Percentiles rank a stretch among this genome's conserved stretches.
Conservation (phyloP, 768 basidiomycete species). For the Kwoniella sp. region DNA sequence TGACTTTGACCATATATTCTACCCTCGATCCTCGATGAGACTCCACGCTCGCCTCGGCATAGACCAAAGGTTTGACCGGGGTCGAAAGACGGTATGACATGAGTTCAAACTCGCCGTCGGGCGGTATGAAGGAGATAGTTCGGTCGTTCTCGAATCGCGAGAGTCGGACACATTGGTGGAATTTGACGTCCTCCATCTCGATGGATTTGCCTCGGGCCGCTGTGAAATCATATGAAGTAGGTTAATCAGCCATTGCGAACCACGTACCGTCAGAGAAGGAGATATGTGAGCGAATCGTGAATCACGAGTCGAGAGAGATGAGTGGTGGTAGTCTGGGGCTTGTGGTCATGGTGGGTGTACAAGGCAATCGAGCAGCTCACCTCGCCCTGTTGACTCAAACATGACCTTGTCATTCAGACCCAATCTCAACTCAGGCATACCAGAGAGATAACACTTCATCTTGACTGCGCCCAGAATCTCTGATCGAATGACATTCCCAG, state of each 20-base stretch:
- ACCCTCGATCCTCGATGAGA: conserved; percentile 87
- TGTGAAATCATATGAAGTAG: conserved; percentile 53
- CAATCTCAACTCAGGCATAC: conserved; percentile 96
- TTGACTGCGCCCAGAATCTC: conserved; percentile 98
- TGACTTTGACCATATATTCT: conserved; percentile 91
- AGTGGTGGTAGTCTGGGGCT: neutral
- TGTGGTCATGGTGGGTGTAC: too few species aligned
- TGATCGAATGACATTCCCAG: conserved; percentile 92
- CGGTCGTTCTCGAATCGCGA: conserved; percentile 98
- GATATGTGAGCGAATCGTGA: too few species aligned
- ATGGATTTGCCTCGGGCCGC: conserved; percentile 95
- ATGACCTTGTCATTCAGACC: conserved; percentile 99
- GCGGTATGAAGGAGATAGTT: conserved; percentile 98
- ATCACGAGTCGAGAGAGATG: too few species aligned
- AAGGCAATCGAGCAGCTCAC: conserved; percentile 59
- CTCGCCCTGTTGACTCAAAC: conserved; percentile 96
- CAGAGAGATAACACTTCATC: conserved; percentile 99
- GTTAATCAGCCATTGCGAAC: too few species aligned
- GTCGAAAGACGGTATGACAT: conserved; percentile 98
- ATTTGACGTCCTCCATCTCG: conserved; percentile 99
- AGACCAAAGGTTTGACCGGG: conserved; percentile 93
- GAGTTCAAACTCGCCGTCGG: conserved; percentile 97
- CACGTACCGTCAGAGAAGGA: too few species aligned
- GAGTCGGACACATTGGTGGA: conserved; percentile 97
- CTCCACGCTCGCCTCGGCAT: conserved; percentile 96